Evolutionary conservation across 2,329 filamentous ascomycete genomes (phyloP).

Genomic region (Pseudogymnoascus sp.): DNA sequence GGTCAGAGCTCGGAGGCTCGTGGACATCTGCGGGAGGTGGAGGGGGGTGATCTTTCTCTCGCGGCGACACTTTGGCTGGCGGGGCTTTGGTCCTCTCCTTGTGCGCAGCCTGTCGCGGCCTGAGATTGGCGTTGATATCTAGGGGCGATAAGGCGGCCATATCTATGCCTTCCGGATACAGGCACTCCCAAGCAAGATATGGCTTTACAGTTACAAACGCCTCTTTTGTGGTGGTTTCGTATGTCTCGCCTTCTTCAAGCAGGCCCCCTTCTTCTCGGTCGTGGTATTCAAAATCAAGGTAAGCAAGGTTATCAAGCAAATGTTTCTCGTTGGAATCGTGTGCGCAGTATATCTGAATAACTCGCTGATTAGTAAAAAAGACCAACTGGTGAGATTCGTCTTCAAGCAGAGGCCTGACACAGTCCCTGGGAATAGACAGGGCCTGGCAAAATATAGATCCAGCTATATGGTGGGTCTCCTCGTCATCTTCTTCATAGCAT

Average conservation of each 20-base stretch:
- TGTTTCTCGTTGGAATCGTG: constrained; percentile 17
- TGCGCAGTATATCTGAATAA: constrained; percentile 23
- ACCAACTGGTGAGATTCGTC: constrained; percentile 16
- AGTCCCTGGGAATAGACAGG: background rate
- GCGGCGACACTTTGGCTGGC: constrained; percentile 35
- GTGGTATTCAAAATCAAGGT: background rate
- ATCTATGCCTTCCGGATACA: constrained; percentile 38
- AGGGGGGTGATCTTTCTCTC: constrained; percentile 57
- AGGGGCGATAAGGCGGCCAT: constrained; percentile 57
- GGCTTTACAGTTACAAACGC: constrained; percentile 13
- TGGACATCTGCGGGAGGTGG: constrained; percentile 52
- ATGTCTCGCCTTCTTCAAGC: constrained; percentile 13
- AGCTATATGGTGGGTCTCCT: background rate
- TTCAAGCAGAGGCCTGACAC: background rate
- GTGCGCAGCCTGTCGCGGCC: constrained; percentile 30
- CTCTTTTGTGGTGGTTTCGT: constrained; percentile 15
- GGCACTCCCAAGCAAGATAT: constrained; percentile 20
- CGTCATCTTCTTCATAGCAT: background rate
- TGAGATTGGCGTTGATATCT: constrained; percentile 53
- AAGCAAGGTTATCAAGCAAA: background rate
- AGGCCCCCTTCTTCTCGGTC: background rate
- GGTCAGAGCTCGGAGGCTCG: constrained; percentile 60
- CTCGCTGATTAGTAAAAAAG: constrained; percentile 25
- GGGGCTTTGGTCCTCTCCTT: constrained; percentile 44
- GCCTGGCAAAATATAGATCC: background rate